Base-by-base conservation (phyloP, 2,329 filamentous ascomycete genomes). In the Phyllosticta paracitricarpa region DNA sequence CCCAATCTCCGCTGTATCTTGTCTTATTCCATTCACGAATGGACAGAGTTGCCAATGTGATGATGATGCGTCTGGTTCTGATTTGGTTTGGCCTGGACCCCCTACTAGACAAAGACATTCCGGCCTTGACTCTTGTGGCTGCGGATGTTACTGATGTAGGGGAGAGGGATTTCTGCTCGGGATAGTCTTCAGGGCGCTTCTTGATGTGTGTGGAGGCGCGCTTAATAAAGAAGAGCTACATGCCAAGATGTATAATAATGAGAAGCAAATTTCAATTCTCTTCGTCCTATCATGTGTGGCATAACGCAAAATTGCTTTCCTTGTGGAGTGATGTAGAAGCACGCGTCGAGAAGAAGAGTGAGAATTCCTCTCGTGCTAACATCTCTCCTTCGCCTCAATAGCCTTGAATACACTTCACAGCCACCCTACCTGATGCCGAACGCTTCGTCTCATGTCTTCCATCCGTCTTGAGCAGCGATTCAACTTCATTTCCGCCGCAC, bases 101-200 rank as follows among this genome's bases (percentile, higher is more conserved):
- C 54, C 54, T 57, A 25, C 54, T 57, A 26, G 58, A 58, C 64
- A 60, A 58, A 66, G 60, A 61, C 61, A 63, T 61, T 52, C 58
- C 22, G 63, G 51, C 53, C 59, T 58, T 57, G 51, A 48, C 30
- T 58, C 55, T 62, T 60, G 63, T 67, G 64, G 63, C 64, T 63
- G 35, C 4, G 40, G 63, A 40, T 66, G 63, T 63, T 66, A 66
- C 64, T 65, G 65, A 65, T 58, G 63, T 61, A 63, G 64, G 65
- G 63, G 51, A 61, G 60, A 58, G 30, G 4, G 3, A 63, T 19
- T 54, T 10, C 19, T 9, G 62, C 62, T 62, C 60, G 25, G 28
- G 33, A 60, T 54, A 56, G 62, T 63, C 61, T 63, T 63, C 61
- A 60, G 61, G 30, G 51, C 57, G 54, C 26, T 51, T 51, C 26